Percentiles rank a stretch among this genome's conserved stretches.
These are phyloP conservation scores for Ceraceosorus bombacis DNA, from an alignment of 1,284 basidiomycete genomes.

Conservation along the genomic window DNA sequence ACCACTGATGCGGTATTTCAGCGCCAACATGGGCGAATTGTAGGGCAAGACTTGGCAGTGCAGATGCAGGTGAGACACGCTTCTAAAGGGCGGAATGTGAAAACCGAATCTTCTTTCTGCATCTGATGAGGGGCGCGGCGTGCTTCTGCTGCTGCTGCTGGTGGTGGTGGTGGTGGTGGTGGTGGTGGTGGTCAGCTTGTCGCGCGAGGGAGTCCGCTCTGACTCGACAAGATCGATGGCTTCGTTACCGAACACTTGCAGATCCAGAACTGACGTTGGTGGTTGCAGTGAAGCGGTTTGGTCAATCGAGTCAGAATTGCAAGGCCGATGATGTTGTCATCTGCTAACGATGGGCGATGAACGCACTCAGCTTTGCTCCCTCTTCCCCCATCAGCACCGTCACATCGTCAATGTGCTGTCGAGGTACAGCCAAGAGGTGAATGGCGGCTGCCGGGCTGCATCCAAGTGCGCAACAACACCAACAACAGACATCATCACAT, in stretches of 20 bases:
- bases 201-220: conserved; percentile 31
- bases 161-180: no score
- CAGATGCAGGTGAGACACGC: conserved; percentile 70
- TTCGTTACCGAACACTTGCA: neutral
- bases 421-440: conserved; percentile 64
- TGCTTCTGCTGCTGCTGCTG: no score
- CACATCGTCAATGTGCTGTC: conserved; percentile 54
- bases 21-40: conserved; percentile 50
- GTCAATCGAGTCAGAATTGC: no score
- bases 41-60: conserved; percentile 69
- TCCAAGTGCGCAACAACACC: no score
- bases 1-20: conserved; percentile 58
- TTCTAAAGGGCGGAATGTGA: conserved; percentile 70
- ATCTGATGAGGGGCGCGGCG: no score
- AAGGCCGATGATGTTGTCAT: neutral
- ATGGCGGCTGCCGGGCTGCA: conserved; percentile 56
- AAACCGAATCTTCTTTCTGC: conserved; percentile 32
- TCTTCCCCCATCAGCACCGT: conserved; percentile 53
- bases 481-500: no score
- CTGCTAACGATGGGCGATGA: neutral
- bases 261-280: no score
- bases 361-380: conserved; percentile 34
- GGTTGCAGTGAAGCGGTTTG: no score
- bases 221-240: conserved; percentile 51
- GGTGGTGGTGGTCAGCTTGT: no score